A percentile compares a stretch with the other conserved stretches of the same genome.
Evolutionary conservation across 306 rosid species (phyloP).

Genomic region (Datisca glomerata): DNA sequence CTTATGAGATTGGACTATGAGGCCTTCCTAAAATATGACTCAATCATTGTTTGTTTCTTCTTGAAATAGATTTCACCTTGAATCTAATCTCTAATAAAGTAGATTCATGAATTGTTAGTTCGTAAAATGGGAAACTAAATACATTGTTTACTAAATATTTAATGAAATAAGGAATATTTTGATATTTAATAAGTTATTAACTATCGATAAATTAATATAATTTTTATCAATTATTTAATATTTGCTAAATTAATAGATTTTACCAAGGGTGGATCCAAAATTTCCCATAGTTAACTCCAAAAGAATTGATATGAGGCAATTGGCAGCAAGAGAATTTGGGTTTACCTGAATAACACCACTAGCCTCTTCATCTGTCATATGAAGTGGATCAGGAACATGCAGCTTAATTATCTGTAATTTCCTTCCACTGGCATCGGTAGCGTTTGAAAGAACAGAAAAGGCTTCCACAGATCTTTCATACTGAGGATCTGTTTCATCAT

Average conservation of each 20-base stretch:
- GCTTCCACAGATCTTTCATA: conserved; percentile 71
- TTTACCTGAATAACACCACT: conserved; percentile 54
- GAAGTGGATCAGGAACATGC: conserved; percentile 65
- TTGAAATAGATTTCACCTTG: too few species aligned
- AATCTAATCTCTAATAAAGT: too few species aligned
- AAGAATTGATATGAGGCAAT: neutral
- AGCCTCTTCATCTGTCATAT: conserved; percentile 74
- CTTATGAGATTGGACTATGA: too few species aligned
- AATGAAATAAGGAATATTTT: too few species aligned
- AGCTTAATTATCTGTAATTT: conserved; percentile 64
- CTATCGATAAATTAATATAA: too few species aligned
- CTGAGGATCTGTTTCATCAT: conserved; percentile 79
- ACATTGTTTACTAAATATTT: too few species aligned
- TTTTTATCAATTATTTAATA: too few species aligned
- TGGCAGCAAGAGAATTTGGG: neutral
- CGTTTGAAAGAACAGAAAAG: conserved; percentile 40
- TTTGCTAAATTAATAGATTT: neutral
- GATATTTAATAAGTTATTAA: too few species aligned
- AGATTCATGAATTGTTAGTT: too few species aligned
- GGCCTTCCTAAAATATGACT: too few species aligned
- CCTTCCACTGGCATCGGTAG: conserved; percentile 70
- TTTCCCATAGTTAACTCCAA: neutral
- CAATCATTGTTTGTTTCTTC: too few species aligned
- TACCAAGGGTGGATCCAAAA: neutral
- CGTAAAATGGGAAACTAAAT: too few species aligned